Evolutionary conservation across 2,329 filamentous ascomycete genomes (phyloP), one percentile per base, ranked within the genome.

Genomic region (Ambrosiella cleistominuta): DNA sequence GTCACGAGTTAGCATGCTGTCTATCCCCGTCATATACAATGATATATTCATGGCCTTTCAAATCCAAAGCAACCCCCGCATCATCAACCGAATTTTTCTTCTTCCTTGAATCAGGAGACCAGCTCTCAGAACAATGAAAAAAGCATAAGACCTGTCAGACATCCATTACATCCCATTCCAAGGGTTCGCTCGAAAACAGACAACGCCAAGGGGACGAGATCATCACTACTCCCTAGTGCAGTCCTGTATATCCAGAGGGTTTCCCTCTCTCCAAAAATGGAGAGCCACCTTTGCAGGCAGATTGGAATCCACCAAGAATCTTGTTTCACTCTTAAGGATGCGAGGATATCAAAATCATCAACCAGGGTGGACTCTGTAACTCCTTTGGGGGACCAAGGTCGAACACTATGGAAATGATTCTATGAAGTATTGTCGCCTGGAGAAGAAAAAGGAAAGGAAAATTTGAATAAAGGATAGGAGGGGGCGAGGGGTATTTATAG

Each of bases 351-450:
- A 73, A 27, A 27, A 72, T 94, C 88, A 93, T 94, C 88, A 87
- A 86, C 86, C 87, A 88, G 87, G 86, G 83, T 91, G 81, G 82
- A 82, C 80, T 88, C 85, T 91, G 85, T 88, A 81, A 86, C 89
- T 95, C 78, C 78, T 85, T 80, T 89, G 79, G 81, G 82, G 81
- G 91, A 85, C 82, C 88, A 85, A 93, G 79, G 85, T 89, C 82
- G 82, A 87, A 79, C 83, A 90, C 88, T 95, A 89, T 90, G 95
- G 86, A 95, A 94, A 87, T 88, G 87, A 91, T 91, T 90, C 86
- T 88, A 73, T 58, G 59, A 61, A 61, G 59, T 61, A 61, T 61
- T 61, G 59, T 61, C 59, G 56, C 59, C 59, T 58, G 52, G 56
- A 61, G 59, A 61, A 61, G 59, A 61, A 61, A 61, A 54, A 53